These are phyloP conservation scores for Telopea speciosissima DNA, from an alignment of 177 flowering plant genomes.

Conservation along the genomic window DNA sequence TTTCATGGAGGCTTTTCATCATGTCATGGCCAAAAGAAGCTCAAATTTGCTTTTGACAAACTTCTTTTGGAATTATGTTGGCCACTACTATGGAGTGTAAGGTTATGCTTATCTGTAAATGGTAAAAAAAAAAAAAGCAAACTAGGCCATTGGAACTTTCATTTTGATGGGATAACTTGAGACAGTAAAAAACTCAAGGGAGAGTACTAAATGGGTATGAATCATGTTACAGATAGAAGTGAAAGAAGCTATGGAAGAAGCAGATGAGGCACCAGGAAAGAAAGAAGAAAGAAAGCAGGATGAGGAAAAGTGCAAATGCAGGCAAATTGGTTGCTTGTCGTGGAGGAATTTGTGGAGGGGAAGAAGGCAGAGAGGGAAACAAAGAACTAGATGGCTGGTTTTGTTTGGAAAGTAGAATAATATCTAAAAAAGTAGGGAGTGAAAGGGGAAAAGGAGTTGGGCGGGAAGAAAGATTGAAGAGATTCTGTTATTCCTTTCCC, in stretches of 20 bases:
- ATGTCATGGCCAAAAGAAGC: too few relatives aligned
- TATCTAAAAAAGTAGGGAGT: conserved; percentile 6
- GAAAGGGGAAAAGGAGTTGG: background rate
- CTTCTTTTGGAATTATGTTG: too few relatives aligned
- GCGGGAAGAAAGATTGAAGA: conserved; percentile 6
- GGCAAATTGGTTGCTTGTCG: conserved; percentile 41
- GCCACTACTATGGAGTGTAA: too few relatives aligned
- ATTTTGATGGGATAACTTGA: too few relatives aligned
- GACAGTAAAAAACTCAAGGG: too few relatives aligned
- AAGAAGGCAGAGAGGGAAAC: conserved; percentile 30
- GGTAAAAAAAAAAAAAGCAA: too few relatives aligned
- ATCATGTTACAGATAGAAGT: conserved; percentile 30
- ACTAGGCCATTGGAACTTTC: too few relatives aligned
- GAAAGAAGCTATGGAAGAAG: conserved; percentile 24
- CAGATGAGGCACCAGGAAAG: conserved; percentile 26
- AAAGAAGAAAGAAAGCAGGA: conserved; percentile 19
- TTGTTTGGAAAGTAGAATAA: conserved; percentile 15
- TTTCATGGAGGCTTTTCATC: too few relatives aligned
- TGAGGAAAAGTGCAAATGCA: conserved; percentile 19
- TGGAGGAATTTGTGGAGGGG: conserved; percentile 34
- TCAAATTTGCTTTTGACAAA: too few relatives aligned
- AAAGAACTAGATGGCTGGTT: conserved; percentile 21
- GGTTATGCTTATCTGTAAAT: too few relatives aligned
- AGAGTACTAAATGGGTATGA: background rate
- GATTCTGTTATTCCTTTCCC: conserved; percentile 1